phyloP scores from a whole-genome alignment of 371 early-diverging fungal species.

The Coemansia sp. region DNA sequence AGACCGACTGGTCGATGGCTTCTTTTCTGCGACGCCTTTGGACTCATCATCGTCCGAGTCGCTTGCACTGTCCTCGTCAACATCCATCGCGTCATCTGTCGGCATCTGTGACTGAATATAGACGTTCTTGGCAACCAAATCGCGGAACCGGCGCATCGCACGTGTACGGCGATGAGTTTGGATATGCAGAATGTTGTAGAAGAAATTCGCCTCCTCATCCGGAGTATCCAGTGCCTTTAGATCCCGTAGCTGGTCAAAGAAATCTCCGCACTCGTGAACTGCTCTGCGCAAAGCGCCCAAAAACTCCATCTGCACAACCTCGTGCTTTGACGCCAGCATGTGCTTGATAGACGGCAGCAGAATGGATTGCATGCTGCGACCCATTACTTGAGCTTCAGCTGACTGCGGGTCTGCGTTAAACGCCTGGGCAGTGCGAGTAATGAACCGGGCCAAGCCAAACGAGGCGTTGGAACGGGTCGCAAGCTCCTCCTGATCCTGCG shows the following conservation, averaged over 20 bases:
- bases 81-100: slow-evolving; percentile 11
- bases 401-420: slow-evolving; percentile 6
- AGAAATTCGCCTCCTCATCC: slow-evolving; percentile 86
- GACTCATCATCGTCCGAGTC: not conserved
- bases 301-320: slow-evolving; percentile 45
- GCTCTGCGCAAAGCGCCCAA: slow-evolving; percentile 37
- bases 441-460: slow-evolving; percentile 67
- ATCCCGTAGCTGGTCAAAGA: slow-evolving; percentile 44
- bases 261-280: slow-evolving; percentile 31
- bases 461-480: slow-evolving; percentile 83
- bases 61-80: slow-evolving; percentile 6
- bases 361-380: slow-evolving; percentile 12
- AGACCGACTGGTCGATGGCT: not conserved
- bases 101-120: not conserved
- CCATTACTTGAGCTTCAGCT: slow-evolving; percentile 13
- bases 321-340: slow-evolving; percentile 31
- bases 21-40: slow-evolving; percentile 2
- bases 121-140: slow-evolving; percentile 8
- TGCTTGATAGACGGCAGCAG: slow-evolving; percentile 39
- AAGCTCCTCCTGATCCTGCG: slow-evolving; percentile 84
- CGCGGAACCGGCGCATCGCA: slow-evolving; percentile 72
- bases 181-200: slow-evolving; percentile 88
- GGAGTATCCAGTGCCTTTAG: slow-evolving; percentile 46
- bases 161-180: slow-evolving; percentile 89
- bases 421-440: slow-evolving; percentile 56